phyloP scores from a whole-genome alignment of 106 monocot species.

The Iris macrosiphon region DNA sequence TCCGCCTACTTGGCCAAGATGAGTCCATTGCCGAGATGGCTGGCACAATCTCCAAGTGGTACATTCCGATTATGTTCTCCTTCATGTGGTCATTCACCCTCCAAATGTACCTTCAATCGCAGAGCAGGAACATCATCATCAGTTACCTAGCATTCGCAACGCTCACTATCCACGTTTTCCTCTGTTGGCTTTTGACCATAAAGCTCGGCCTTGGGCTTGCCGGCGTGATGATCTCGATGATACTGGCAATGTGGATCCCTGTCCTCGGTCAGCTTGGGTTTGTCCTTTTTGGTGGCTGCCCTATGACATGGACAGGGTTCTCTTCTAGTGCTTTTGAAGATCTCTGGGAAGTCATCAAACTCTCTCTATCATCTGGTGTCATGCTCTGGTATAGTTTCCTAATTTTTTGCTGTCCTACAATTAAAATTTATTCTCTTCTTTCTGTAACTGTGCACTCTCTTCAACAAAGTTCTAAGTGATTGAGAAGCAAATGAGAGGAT shows the following conservation, averaged over 20 bases:
- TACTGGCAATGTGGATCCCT: constrained; percentile 36
- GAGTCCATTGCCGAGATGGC: constrained; percentile 29
- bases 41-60: constrained; percentile 42
- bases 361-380: constrained; percentile 60
- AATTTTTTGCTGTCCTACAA: too few species aligned
- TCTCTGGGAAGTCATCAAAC: constrained; percentile 32
- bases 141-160: constrained; percentile 20
- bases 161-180: constrained; percentile 21
- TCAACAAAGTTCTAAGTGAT: too few species aligned
- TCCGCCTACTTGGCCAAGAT: constrained; percentile 38
- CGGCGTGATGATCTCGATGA: constrained; percentile 34
- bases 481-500: too few species aligned
- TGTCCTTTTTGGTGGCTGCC: constrained; percentile 37
- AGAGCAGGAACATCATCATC: constrained; percentile 51
- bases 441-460: too few species aligned
- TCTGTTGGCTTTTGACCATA: constrained; percentile 27
- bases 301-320: constrained; percentile 46
- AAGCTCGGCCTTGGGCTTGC: constrained; percentile 26
- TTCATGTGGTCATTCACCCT: constrained; percentile 44
- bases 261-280: constrained; percentile 30
- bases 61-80: constrained; percentile 47
- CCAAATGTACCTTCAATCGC: constrained; percentile 63
- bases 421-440: too few species aligned
- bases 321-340: constrained; percentile 25
- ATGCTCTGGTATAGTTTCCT: constrained; percentile 90